Base-by-base conservation (phyloP, 1,139 yeast genomes). In the Meyerozyma guilliermondii region DNA sequence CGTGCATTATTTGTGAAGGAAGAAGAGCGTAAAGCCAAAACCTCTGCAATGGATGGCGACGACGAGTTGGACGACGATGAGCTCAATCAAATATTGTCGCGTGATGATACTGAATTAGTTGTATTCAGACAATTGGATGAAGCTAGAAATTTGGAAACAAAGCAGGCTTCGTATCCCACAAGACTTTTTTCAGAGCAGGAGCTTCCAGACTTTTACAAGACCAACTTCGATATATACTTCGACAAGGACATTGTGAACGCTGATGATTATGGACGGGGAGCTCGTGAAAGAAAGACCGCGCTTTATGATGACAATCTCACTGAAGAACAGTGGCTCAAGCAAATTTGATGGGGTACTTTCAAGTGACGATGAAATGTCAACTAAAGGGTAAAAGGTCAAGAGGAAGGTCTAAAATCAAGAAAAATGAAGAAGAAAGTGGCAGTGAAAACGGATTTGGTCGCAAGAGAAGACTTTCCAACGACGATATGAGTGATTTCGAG, bases 251-350 rank as follows among this genome's bases (percentile, higher is more conserved):
- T 71, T 43, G 53, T 60, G 11, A 48, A 52, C 9, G 46, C 59
- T 28, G 76, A 73, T 39, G 81, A 73, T 23, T 76, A 78, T 43
- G 82, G 81, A 7, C 74, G 87, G 57, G 84, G 84, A 41, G 76
- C 75, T 22, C 74, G 91, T 60, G 87, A 83, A 54, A 76, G 87
- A 40, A 82, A 81, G 56, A 66, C 71, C 6, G 74, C 76, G 1
- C 63, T 65, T 7, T 84, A 84, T 54, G 87, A 82, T 50, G 91
- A 83, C 55, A 78, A 82, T 46, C 62, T 84, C 52, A 78, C 88
- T 4, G 94, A 85, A 60, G 91, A 83, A 47, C 89, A 84, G 59
- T 85, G 92, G 92, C 65, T 85, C 46, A 71, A 66, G 54, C 78
- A 78, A 50, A 77, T 80, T n/a, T 45, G 85, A 80, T 39, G 78